phyloP scores from a whole-genome alignment of 176 grass and related monocot species.

The Echinochloa phyllopogon region DNA sequence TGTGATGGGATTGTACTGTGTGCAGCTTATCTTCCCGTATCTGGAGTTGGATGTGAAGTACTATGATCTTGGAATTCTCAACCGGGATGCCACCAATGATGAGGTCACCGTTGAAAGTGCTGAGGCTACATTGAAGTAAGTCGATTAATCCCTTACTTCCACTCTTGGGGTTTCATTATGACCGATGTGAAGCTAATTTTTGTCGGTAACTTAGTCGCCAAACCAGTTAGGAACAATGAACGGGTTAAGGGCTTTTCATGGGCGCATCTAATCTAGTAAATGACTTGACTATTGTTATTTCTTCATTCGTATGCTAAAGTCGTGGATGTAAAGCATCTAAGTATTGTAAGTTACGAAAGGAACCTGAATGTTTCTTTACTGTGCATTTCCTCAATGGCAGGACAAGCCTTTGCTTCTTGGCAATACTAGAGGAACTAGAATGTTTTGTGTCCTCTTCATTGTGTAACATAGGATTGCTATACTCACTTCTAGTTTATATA shows the following conservation, averaged over 20 bases:
- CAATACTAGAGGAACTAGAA: not conserved
- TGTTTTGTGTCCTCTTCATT: not conserved
- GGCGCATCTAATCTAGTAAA: not conserved
- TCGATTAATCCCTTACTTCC: not conserved
- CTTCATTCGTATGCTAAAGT: not conserved
- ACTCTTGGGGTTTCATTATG: not conserved
- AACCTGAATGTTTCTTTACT: too few species aligned
- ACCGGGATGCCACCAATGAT: conserved; percentile 87
- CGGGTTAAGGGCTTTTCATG: not conserved
- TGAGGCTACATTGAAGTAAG: conserved; percentile 88
- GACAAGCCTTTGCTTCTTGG: not conserved
- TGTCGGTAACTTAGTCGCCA: not conserved
- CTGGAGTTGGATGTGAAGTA: conserved; percentile 94
- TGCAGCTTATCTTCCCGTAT: conserved; percentile 90
- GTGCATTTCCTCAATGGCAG: not conserved
- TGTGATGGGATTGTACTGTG: not conserved
- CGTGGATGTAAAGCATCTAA: not conserved
- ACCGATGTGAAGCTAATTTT: not conserved
- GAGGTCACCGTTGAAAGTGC: conserved; percentile 88
- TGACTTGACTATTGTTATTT: not conserved
- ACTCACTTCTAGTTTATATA: not conserved
- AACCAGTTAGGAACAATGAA: not conserved
- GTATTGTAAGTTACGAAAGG: too few species aligned
- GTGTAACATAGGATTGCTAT: not conserved
- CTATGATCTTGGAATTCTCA: conserved; percentile 89